Evolutionary conservation across 805 yeast genomes (phyloP).

Genomic region (Wickerhamiella australiensis): DNA sequence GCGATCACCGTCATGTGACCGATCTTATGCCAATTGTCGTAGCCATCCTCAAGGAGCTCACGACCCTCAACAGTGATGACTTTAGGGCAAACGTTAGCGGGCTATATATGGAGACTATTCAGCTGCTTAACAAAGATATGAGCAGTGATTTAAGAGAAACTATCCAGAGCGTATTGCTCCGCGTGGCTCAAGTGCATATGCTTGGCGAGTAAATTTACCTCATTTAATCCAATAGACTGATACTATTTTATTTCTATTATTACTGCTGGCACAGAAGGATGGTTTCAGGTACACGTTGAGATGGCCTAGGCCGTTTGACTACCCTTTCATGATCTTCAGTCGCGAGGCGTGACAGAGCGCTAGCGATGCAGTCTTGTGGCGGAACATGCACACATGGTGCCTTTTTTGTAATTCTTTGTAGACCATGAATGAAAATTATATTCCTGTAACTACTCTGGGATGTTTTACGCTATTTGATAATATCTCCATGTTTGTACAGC

Average conservation of each 20-base stretch:
- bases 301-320: too few relatives aligned
- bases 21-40: slow-evolving; percentile 91
- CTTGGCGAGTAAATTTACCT: slow-evolving; percentile 1
- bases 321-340: too few relatives aligned
- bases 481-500: too few relatives aligned
- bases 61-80: slow-evolving; percentile 62
- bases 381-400: too few relatives aligned
- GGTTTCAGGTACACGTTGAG: too few relatives aligned
- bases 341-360: too few relatives aligned
- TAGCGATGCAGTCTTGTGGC: neutral
- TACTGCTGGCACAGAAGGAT: neutral
- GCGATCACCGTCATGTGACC: slow-evolving; percentile 62
- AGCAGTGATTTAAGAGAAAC: slow-evolving; percentile 28
- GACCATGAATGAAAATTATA: too few relatives aligned
- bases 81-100: slow-evolving; percentile 30
- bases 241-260: neutral
- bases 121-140: slow-evolving; percentile 29
- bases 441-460: too few relatives aligned
- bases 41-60: slow-evolving; percentile 72
- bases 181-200: slow-evolving; percentile 38
- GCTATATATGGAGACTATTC: slow-evolving; percentile 21
- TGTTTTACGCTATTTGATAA: too few relatives aligned
- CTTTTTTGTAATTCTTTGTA: too few relatives aligned
- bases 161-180: slow-evolving; percentile 27
- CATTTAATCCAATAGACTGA: too few relatives aligned